phyloP scores from a whole-genome alignment of 1,139 yeast genomes.

The Yamadazyma sp. region DNA sequence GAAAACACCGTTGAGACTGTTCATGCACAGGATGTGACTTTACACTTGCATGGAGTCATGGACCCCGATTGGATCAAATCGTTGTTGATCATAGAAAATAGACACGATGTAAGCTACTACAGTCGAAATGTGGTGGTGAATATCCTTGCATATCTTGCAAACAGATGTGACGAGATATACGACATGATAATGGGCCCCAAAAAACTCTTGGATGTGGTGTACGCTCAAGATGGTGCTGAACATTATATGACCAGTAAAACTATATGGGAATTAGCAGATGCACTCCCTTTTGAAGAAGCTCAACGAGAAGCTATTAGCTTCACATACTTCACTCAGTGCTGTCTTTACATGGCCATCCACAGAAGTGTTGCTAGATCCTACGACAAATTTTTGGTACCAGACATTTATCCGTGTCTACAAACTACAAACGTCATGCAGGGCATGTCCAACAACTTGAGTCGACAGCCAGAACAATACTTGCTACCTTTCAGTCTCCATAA shows the following conservation, averaged over 20 bases:
- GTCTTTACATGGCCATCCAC: slow-evolving; percentile 26
- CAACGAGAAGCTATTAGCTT: slow-evolving; percentile 12
- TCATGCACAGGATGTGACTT: slow-evolving; percentile 24
- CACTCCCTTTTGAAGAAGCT: slow-evolving; percentile 1
- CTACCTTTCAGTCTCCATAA: slow-evolving; percentile 19
- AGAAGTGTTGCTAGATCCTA: slow-evolving; percentile 20
- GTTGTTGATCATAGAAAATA: slow-evolving; percentile 21
- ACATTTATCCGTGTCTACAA: slow-evolving; percentile 8
- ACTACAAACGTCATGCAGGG: slow-evolving; percentile 1
- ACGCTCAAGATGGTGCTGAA: slow-evolving; percentile 24
- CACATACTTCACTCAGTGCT: slow-evolving; percentile 30
- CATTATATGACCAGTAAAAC: slow-evolving; percentile 19
- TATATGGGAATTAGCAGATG: slow-evolving; percentile 22
- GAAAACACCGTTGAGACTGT: slow-evolving; percentile 30
- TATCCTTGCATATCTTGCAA: slow-evolving; percentile 21
- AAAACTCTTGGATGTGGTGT: slow-evolving; percentile 21
- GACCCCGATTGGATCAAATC: slow-evolving; percentile 21
- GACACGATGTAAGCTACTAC: slow-evolving; percentile 20
- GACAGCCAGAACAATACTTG: slow-evolving; percentile 23
- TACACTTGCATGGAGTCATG: slow-evolving; percentile 28
- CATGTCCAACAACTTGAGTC: slow-evolving; percentile 26
- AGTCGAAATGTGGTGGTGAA: slow-evolving; percentile 21
- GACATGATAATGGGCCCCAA: slow-evolving; percentile 8
- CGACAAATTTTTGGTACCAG: slow-evolving; percentile 29
- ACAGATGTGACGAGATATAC: slow-evolving; percentile 12